Evolutionary conservation across 352 stramenopile species (phyloP), one percentile per base, ranked within the genome.

Genomic region (Phytophthora vignae): DNA sequence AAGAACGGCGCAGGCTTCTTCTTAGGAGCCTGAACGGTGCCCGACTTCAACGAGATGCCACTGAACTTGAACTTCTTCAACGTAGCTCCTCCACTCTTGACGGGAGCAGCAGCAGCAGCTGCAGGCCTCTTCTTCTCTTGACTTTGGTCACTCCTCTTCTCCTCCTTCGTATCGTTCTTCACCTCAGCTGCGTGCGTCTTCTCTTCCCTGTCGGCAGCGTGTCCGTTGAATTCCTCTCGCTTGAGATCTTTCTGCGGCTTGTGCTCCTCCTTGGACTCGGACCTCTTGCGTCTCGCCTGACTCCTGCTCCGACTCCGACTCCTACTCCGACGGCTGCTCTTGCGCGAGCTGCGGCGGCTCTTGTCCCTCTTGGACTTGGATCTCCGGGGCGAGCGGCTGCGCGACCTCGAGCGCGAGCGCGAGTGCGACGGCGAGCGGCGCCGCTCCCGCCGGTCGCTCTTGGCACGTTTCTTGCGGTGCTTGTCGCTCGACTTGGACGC

Each of bases 1-100:
- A 76, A 77, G 14, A 78, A 56, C 14, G 4, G 42, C 22, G 33
- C 44, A 55, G 66, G 58, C 33, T 73, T 81, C 42, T 65, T 73
- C 29, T 64, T 55, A 14, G 4, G 4, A 12, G 31, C 11, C 21
- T 58, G 54, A 46, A 44, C 14, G 36, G 60, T 73, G 1, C 67
- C 62, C 55, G 68, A 17, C 69, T 93, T 96, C 29, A 96, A 66
- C 6, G 87, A 83, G 29, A 96, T 93, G 7, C 78, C 72, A 12
- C 76, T 80, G 53, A 94, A 96, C 55, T 87, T 91, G 55, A 92
- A 93, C 33, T 77, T 87, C 62, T 88, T 85, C 38, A 77, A 15
- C 2, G 52, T 68, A 15, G 55, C 68, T 12, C 57, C 54, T 55
- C 69, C 68, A 17, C 42, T 73, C 21, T 40, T 74, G 27, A 55